Conservation (phyloP, 148 eudicot genomes). For the Rhododendron griersonianum region DNA sequence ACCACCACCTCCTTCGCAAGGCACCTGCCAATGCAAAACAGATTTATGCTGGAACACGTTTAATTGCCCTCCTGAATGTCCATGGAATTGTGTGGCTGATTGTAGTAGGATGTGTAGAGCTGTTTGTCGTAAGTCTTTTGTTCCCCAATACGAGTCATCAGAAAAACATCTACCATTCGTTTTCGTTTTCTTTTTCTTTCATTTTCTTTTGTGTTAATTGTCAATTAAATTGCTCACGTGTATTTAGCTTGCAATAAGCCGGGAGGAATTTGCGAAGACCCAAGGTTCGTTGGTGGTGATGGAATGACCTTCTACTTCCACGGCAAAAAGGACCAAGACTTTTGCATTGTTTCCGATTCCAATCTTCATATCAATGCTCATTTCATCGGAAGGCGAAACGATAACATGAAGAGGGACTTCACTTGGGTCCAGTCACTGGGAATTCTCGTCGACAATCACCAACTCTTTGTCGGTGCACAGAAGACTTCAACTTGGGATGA, state of each 20-base stretch:
- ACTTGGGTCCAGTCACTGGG: too few species aligned
- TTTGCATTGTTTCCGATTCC: not conserved
- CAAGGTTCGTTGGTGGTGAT: not conserved
- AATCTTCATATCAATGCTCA: not conserved
- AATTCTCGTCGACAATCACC: too few species aligned
- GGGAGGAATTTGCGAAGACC: not conserved
- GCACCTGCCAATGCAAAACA: too few species aligned
- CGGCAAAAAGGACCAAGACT: not conserved
- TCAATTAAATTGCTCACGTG: too few species aligned
- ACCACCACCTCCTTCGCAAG: not conserved
- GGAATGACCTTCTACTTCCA: not conserved
- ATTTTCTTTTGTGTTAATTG: too few species aligned
- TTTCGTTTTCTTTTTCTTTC: too few species aligned
- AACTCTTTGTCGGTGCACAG: too few species aligned
- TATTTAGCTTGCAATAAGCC: too few species aligned
- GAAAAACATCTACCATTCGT: not conserved
- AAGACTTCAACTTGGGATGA: too few species aligned
- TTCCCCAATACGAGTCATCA: not conserved
- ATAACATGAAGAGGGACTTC: too few species aligned
- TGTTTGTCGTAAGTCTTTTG: not conserved
- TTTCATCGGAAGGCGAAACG: too few species aligned
- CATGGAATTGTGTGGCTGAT: not conserved
- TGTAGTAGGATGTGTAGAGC: not conserved
- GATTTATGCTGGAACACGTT: too few species aligned
- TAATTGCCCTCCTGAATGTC: not conserved